Evolutionary conservation across 2,329 filamentous ascomycete genomes (phyloP), one percentile per base, ranked within the genome.

Genomic region (Juglanconis juglandina): DNA sequence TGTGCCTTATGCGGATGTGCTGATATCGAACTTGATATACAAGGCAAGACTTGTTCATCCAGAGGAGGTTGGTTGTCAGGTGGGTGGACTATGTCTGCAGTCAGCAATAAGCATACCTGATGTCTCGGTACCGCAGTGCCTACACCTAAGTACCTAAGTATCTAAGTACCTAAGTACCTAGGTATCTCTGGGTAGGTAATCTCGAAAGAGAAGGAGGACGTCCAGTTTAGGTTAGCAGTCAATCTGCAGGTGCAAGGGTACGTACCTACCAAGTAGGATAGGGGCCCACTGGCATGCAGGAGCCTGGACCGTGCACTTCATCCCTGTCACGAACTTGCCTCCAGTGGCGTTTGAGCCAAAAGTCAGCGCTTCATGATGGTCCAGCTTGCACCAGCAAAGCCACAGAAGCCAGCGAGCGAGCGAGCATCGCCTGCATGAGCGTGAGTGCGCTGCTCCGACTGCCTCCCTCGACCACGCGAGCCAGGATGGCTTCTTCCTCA

Each of bases 401-500:
- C 8, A 10, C 47, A 39, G 6, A 7, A 5, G 30, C 13, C 39
- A 32, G 32, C 17, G 24, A 35, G 44, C 34, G 5, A 50, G 35
- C 4, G 32, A n/a, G 13, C 13, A 17, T 14, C 11, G 44, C 11
- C 46, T 35, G 51, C 51, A 55, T 59, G 51, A 50, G 37, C 34
- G 1, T 9, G 24, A 13, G 13, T 24, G 24, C 2, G 6, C 42
- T 54, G 17, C 5, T 54, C 6, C 14, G 30, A n/a, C 51, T n/a
- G 34, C 13, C 47, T 11, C 7, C 30, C 37, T 24, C 35, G 24
- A 35, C 39, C 13, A 3, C 11, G n/a, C 5, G 14, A n/a, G 3
- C 10, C 47, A 46, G 4, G 50, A 63, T 63, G 61, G 67, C 65
- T 42, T 68, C 65, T 42, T 68, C 70, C 30, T 42, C 50, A 2